phyloP scores from a whole-genome alignment of 148 eudicot genomes.

The Persicaria maculosa region DNA sequence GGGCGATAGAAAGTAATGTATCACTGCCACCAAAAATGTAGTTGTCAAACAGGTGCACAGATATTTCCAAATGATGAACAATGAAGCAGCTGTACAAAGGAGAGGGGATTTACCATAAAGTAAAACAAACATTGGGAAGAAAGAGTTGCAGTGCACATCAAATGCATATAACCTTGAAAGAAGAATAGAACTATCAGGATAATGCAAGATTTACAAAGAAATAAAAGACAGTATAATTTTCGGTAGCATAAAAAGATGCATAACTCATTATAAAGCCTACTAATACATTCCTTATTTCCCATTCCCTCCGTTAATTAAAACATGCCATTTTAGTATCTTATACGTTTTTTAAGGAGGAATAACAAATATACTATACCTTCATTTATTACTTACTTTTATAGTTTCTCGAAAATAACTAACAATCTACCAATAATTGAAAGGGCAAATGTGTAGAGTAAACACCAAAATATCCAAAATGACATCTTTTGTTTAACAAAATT shows the following conservation, averaged over 20 bases:
- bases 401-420: too few relatives aligned
- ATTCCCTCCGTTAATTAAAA: too few relatives aligned
- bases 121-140: constrained; percentile 89
- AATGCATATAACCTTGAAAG: constrained; percentile 90
- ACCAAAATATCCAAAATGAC: too few relatives aligned
- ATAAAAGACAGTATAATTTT: neutral
- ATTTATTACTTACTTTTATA: too few relatives aligned
- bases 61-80: neutral
- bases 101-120: constrained; percentile 54
- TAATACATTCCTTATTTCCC: neutral
- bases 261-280: neutral
- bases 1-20: constrained; percentile 89
- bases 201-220: neutral
- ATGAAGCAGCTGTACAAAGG: neutral
- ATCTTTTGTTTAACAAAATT: too few relatives aligned
- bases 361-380: too few relatives aligned
- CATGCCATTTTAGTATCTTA: too few relatives aligned
- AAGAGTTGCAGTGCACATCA: constrained; percentile 99
- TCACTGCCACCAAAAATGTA: constrained; percentile 42
- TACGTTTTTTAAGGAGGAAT: too few relatives aligned
- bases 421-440: too few relatives aligned
- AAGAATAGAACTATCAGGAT: constrained; percentile 12
- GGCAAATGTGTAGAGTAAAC: too few relatives aligned
- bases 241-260: neutral
- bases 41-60: constrained; percentile 11